phyloP scores from a whole-genome alignment of 495 filamentous ascomycete species.

The Penicillium canariense region DNA sequence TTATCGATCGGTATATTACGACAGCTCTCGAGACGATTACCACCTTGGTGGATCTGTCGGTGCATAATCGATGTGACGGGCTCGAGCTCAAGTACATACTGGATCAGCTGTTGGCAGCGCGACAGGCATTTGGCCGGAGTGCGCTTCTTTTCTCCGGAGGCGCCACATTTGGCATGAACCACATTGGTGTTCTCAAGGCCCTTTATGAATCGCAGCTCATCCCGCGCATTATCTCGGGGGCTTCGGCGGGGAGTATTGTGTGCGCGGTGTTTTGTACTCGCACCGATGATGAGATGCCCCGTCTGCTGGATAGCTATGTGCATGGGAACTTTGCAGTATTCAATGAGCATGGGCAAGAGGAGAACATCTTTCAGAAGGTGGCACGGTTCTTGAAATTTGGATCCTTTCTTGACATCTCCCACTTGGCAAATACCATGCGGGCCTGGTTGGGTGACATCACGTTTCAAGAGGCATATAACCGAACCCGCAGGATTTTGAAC shows the following conservation, averaged over 20 bases:
- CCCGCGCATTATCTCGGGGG: slow-evolving; percentile 89
- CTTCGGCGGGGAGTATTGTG: slow-evolving; percentile 93
- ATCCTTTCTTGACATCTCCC: slow-evolving; percentile 75
- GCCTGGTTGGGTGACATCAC: slow-evolving; percentile 80
- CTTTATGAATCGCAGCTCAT: slow-evolving; percentile 73
- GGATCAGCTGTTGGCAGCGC: slow-evolving; percentile 70
- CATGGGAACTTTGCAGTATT: slow-evolving; percentile 86
- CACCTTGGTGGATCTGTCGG: slow-evolving; percentile 63
- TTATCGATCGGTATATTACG: slow-evolving; percentile 85
- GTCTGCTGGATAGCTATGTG: slow-evolving; percentile 67
- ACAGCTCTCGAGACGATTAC: slow-evolving; percentile 70
- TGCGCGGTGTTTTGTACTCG: slow-evolving; percentile 80
- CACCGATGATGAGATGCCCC: slow-evolving; percentile 80
- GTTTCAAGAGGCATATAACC: slow-evolving; percentile 93
- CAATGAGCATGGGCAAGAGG: slow-evolving; percentile 65
- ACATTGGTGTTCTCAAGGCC: slow-evolving; percentile 89
- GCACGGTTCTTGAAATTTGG: slow-evolving; percentile 76
- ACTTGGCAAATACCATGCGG: slow-evolving; percentile 79
- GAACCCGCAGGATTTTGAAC: slow-evolving; percentile 84
- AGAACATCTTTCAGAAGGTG: slow-evolving; percentile 66
- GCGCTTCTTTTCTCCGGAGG: slow-evolving; percentile 86
- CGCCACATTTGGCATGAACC: slow-evolving; percentile 93
- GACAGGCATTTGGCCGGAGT: slow-evolving; percentile 86
- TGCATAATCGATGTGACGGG: slow-evolving; percentile 50
- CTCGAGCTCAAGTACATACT: slow-evolving; percentile 65